phyloP scores from a whole-genome alignment of 1,284 basidiomycete genomes.

The Leccinum insolens region DNA sequence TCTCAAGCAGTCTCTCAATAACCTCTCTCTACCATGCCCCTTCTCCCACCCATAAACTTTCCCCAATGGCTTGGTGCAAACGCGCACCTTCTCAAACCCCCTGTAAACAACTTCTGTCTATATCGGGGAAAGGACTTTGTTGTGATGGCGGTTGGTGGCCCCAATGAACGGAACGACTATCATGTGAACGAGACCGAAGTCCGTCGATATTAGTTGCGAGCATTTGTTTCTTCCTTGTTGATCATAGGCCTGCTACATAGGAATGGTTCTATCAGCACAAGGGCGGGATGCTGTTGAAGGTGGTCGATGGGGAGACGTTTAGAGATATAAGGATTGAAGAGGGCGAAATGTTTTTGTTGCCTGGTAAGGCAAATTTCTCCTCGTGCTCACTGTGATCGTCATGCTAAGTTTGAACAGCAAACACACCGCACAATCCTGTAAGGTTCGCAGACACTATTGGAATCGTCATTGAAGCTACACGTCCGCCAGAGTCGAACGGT shows the following conservation, averaged over 20 bases:
- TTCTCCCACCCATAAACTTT: constrained; percentile 79
- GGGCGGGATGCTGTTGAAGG: constrained; percentile 86
- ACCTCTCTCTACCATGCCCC: constrained; percentile 48
- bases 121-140: constrained; percentile 86
- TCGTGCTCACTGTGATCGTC: not conserved
- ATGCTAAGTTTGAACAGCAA: constrained; percentile 51
- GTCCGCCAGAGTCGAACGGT: constrained; percentile 70
- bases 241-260: constrained; percentile 36
- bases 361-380: constrained; percentile 53
- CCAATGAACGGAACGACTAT: constrained; percentile 91
- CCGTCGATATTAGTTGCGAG: constrained; percentile 7
- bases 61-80: constrained; percentile 86
- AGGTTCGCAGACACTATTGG: constrained; percentile 91
- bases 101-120: constrained; percentile 90
- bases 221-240: not conserved
- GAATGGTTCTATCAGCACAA: constrained; percentile 98
- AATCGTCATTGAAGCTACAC: constrained; percentile 90
- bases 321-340: constrained; percentile 89
- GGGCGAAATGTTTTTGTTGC: constrained; percentile 95
- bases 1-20: not conserved
- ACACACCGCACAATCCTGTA: constrained; percentile 95
- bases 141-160: constrained; percentile 92
- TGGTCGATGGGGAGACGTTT: constrained; percentile 88
- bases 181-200: constrained; percentile 94
- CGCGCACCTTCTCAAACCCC: constrained; percentile 77